Percentiles rank a stretch among this genome's conserved stretches.
Evolutionary conservation across 805 yeast genomes (phyloP).

Genomic region (Candida nanaspora): DNA sequence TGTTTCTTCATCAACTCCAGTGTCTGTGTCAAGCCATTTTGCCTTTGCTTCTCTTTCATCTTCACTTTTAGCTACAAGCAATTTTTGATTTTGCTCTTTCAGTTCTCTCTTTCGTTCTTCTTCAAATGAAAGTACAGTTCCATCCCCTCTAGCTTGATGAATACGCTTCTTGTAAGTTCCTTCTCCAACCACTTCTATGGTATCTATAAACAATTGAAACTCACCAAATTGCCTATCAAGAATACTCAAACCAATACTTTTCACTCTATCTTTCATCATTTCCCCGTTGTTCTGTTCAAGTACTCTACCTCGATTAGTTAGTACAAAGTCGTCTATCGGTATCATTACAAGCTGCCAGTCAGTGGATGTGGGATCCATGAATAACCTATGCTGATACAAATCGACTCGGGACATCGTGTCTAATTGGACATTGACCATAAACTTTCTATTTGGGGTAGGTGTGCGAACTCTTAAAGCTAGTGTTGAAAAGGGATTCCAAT

Average conservation of each 20-base stretch:
- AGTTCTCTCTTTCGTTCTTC: neutral
- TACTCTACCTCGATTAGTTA: conserved; percentile 69
- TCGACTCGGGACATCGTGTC: conserved; percentile 74
- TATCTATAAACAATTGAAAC: conserved; percentile 59
- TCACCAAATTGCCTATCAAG: conserved; percentile 77
- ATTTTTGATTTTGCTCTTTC: no score
- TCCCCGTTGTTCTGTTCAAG: conserved; percentile 47
- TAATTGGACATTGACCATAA: conserved; percentile 74
- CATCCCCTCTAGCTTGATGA: neutral
- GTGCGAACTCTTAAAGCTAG: conserved; percentile 67
- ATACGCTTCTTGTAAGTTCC: conserved; percentile 2
- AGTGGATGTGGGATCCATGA: conserved; percentile 51
- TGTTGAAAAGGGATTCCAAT: conserved; percentile 57
- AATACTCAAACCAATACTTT: conserved; percentile 72
- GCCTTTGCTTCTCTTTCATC: no score
- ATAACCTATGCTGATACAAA: conserved; percentile 74
- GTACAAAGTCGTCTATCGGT: conserved; percentile 70
- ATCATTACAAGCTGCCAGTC: conserved; percentile 27
- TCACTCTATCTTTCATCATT: conserved; percentile 56
- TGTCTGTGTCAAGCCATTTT: no score
- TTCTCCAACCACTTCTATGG: conserved; percentile 42
- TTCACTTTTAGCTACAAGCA: no score
- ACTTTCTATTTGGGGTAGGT: conserved; percentile 48
- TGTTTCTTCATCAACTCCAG: no score
- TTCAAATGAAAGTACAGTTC: neutral